A percentile compares a stretch with the other conserved stretches of the same genome.
Conservation (phyloP, 768 basidiomycete species). For the Cyathus striatus region DNA sequence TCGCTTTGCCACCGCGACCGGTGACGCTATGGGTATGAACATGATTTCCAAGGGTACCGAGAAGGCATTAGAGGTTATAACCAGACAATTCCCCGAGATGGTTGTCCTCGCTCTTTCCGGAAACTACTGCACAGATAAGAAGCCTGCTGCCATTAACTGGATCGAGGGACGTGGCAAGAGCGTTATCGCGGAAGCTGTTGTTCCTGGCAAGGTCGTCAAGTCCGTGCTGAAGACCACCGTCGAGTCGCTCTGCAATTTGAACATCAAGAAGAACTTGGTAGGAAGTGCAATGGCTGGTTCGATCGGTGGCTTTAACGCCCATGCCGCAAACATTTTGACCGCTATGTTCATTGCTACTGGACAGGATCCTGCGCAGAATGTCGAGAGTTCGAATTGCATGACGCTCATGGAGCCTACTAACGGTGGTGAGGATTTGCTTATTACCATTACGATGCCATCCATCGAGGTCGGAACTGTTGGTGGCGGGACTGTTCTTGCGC, state of each 20-base stretch:
- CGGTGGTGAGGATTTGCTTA: constrained; percentile 82
- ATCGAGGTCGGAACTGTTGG: constrained; percentile 99
- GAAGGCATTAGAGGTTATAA: constrained; percentile 81
- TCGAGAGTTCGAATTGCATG: constrained; percentile 97
- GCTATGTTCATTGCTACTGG: constrained; percentile 95
- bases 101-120: constrained; percentile 85
- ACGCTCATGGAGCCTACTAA: constrained; percentile 98
- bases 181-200: constrained; percentile 91
- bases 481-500: constrained; percentile 89
- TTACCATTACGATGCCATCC: constrained; percentile 97
- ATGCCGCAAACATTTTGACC: constrained; percentile 95
- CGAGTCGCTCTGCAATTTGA: constrained; percentile 81
- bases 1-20: constrained; percentile 90
- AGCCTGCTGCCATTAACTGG: constrained; percentile 99
- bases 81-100: constrained; percentile 85
- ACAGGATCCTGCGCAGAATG: constrained; percentile 98
- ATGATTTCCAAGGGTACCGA: constrained; percentile 99
- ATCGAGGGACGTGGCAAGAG: constrained; percentile 98
- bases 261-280: constrained; percentile 94
- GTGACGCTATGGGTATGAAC: constrained; percentile 99
- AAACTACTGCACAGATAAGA: constrained; percentile 99
- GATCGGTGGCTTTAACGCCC: constrained; percentile 98
- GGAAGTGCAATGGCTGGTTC: constrained; percentile 98
- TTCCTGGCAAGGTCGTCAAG: constrained; percentile 86
- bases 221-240: constrained; percentile 95